These are phyloP conservation scores for Gamarada debralockiae DNA, from an alignment of 495 filamentous ascomycete genomes.

Conservation along the genomic window DNA sequence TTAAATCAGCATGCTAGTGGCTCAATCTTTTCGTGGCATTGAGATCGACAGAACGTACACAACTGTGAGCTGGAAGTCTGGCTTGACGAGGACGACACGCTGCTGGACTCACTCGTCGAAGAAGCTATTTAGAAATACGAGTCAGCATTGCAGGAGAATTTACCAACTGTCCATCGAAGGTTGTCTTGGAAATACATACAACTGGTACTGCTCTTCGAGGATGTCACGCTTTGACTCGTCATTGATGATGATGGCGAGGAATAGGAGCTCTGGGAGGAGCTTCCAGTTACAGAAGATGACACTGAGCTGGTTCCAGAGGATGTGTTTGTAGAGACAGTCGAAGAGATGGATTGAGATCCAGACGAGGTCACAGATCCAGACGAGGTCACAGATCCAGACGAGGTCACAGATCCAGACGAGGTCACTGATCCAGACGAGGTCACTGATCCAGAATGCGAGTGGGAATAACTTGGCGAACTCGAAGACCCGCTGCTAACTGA, in stretches of 20 bases:
- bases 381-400: slow-evolving; percentile 58
- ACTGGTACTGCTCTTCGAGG: background rate
- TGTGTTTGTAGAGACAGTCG: background rate
- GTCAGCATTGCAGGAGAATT: no score
- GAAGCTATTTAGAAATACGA: no score
- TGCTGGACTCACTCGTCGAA: background rate
- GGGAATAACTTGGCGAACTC: background rate
- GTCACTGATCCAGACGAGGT: slow-evolving; percentile 55
- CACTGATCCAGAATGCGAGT: background rate
- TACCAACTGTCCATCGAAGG: no score
- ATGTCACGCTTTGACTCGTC: background rate
- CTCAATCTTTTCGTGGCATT: no score
- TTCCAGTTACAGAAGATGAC: background rate
- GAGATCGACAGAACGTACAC: no score
- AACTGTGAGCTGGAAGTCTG: no score
- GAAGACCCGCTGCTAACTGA: no score
- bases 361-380: slow-evolving; percentile 47
- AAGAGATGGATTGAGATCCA: background rate
- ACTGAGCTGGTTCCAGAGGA: background rate
- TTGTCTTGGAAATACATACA: no score
- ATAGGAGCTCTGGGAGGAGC: background rate
- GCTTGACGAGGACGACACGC: no score
- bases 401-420: slow-evolving; percentile 59
- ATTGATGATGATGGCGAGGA: background rate
- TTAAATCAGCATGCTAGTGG: no score